Base-by-base conservation (phyloP, 108 stramenopile species). In the Fistulifera pelliculosa region DNA sequence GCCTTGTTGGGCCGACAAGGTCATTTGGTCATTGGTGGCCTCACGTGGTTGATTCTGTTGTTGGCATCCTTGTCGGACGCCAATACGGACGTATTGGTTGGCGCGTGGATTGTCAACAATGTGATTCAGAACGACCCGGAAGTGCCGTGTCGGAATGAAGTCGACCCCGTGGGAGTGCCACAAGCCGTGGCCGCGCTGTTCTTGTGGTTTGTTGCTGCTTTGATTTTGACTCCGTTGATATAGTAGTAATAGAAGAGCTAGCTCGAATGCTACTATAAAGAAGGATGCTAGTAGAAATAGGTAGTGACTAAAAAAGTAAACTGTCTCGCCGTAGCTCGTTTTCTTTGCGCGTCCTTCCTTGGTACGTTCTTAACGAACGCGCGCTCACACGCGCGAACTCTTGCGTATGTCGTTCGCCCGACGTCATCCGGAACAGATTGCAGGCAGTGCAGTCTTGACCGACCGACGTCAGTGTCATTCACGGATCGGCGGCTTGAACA, bases 1-100 rank as follows among this genome's bases (percentile, higher is more conserved):
- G 75, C 81, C 2, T 18, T 81, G 4, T 68, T 87, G 24, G 86
- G 86, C 11, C 73, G 86, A 19, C 49, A 64, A n/a, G 80, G 77
- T 53, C 77, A 78, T 38, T 51, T 60, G 15, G 42, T 80, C 2
- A 61, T 83, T 27, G 68, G 70, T 14, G 77, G 69, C 27, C 26
- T 76, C 12, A 54, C 64, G 14, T 80, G 73, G 60, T 41, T 77
- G 16, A 60, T 58, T 14, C 31, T 86, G 24, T 65, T 86, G 26
- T 43, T 74, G 18, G 58, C 64, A 2, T 67, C 66, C 40, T 45
- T 80, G 2, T 67, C 71, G 38, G 51, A 75, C 3, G 62, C 58
- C 17, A 76, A 66, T 15, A 38, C 47, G 2, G 60, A 61, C 52
- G 35, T 61, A 8, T 44, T 73, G 11, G 15, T 64, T 3, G 56